Evolutionary conservation across 306 rosid genomes (phyloP).

Genomic region (Comarum palustre): DNA sequence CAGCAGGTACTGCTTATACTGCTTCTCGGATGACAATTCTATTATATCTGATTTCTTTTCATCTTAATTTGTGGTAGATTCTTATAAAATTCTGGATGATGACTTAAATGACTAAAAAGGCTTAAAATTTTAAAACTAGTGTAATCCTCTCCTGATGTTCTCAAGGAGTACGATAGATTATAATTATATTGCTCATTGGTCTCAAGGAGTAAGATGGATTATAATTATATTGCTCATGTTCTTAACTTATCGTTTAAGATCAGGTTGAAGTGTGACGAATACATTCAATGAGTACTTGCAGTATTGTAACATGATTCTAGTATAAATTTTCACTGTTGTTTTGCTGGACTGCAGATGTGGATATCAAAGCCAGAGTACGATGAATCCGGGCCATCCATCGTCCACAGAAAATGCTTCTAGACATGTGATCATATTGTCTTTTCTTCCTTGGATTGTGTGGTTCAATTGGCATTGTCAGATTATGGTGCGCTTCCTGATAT

Average conservation of each 20-base stretch:
- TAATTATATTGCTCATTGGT: not conserved
- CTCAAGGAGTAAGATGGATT: too few relatives aligned
- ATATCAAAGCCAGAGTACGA: slow-evolving; percentile 42
- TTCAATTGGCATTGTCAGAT: slow-evolving; percentile 17
- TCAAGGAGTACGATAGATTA: not conserved
- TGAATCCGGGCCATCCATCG: slow-evolving; percentile 42
- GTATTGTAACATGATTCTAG: not conserved
- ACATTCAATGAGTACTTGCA: not conserved
- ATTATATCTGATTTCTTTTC: not conserved
- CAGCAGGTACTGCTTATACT: slow-evolving; percentile 33
- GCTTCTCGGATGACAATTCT: not conserved
- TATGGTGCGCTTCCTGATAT: slow-evolving; percentile 10
- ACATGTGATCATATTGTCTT: not conserved
- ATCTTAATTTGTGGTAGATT: not conserved
- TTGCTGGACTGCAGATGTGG: slow-evolving; percentile 36
- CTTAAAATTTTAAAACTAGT: not conserved
- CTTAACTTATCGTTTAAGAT: too few relatives aligned
- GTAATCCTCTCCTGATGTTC: not conserved
- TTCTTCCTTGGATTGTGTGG: not conserved
- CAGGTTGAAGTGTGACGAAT: too few relatives aligned
- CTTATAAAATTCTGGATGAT: not conserved
- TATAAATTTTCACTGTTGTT: not conserved
- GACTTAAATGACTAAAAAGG: not conserved
- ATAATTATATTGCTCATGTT: too few relatives aligned
- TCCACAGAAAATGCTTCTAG: slow-evolving; percentile 44